Evolutionary conservation across 495 filamentous ascomycete genomes (phyloP).

Genomic region (Lasiosphaeriaceae sp.): DNA sequence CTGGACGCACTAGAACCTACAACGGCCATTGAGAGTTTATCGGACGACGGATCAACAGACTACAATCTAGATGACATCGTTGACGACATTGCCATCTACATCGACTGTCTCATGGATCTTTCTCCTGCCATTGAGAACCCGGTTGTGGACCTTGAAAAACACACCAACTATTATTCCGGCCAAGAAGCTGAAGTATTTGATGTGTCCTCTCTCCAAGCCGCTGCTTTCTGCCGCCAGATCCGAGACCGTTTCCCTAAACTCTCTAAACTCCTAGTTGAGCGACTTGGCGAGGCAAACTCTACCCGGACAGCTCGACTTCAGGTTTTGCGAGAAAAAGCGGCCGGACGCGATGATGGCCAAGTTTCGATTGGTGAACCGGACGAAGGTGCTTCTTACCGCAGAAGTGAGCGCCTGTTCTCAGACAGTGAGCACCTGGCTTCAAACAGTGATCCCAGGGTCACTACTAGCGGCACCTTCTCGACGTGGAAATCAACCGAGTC

Average conservation of each 20-base stretch:
- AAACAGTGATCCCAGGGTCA: too few relatives aligned
- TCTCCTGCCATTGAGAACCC: constrained; percentile 4
- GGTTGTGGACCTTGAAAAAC: background rate
- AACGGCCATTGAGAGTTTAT: background rate
- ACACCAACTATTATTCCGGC: background rate
- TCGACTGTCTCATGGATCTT: constrained; percentile 6
- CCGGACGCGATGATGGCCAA: background rate
- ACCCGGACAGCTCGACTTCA: background rate
- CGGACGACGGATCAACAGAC: background rate
- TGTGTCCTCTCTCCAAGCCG: background rate
- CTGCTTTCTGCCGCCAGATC: constrained; percentile 3
- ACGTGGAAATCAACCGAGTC: background rate
- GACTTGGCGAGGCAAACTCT: background rate
- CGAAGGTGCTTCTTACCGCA: too few relatives aligned
- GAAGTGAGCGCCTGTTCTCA: background rate
- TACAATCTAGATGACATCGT: background rate
- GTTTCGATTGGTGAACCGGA: background rate
- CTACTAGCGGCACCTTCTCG: background rate
- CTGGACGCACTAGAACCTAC: background rate
- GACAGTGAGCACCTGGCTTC: too few relatives aligned
- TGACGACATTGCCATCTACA: constrained; percentile 6
- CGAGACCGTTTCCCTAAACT: background rate
- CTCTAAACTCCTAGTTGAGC: constrained; percentile 3
- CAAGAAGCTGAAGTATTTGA: background rate
- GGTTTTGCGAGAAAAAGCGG: background rate